Evolutionary conservation across 495 filamentous ascomycete species (phyloP).

Genomic region (Podospora didyma): DNA sequence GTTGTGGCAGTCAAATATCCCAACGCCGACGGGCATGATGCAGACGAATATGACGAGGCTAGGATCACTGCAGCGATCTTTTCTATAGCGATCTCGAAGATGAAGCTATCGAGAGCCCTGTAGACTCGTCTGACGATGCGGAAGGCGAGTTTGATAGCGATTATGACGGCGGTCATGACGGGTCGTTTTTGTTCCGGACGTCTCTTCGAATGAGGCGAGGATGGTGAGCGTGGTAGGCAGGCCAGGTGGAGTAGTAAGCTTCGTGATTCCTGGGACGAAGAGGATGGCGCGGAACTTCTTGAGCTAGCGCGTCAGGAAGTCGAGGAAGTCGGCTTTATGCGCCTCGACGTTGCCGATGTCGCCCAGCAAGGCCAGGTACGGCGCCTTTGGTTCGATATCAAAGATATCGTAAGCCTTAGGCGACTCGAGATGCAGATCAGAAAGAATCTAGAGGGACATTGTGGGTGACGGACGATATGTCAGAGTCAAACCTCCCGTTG

Average conservation of each 20-base stretch:
- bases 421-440: conserved; percentile 54
- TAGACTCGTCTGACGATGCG: too few species aligned
- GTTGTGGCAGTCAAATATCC: too few species aligned
- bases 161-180: too few species aligned
- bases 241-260: conserved; percentile 44
- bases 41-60: too few species aligned
- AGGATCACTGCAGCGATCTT: too few species aligned
- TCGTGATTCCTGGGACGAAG: conserved; percentile 54
- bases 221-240: conserved; percentile 27
- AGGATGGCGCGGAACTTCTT: conserved; percentile 44
- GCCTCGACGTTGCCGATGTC: conserved; percentile 48
- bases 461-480: too few species aligned
- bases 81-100: too few species aligned
- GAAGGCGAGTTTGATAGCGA: too few species aligned
- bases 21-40: too few species aligned
- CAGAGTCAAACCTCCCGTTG: too few species aligned
- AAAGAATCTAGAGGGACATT: conserved; percentile 42
- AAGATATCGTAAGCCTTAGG: conserved; percentile 43
- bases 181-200: conserved; percentile 7
- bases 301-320: conserved; percentile 44
- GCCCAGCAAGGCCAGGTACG: conserved; percentile 53
- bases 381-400: conserved; percentile 38
- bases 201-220: conserved; percentile 20
- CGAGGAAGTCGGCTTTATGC: conserved; percentile 26
- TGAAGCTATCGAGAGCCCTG: too few species aligned